A percentile compares a stretch with the other conserved stretches of the same genome.
These are phyloP conservation scores for Gleditsia sinensis DNA, from an alignment of 306 rosid species.

Conservation along the genomic window DNA sequence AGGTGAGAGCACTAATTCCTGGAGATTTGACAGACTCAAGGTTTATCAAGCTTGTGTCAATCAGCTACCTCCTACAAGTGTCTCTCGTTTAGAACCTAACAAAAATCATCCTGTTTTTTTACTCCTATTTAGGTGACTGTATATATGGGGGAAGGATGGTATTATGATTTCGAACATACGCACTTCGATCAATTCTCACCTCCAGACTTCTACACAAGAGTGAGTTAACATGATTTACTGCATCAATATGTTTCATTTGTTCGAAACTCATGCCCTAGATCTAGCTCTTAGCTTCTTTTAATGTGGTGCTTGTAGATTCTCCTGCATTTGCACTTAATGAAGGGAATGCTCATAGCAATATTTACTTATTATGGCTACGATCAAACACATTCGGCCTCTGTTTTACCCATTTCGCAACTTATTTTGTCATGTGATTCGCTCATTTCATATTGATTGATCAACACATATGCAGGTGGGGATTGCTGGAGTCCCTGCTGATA, in stretches of 20 bases:
- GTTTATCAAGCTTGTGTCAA: conserved; percentile 1
- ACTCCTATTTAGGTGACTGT: conserved; percentile 68
- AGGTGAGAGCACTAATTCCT: conserved; percentile 51
- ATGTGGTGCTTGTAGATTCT: background rate
- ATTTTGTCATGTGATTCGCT: background rate
- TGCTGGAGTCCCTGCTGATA: conserved; percentile 89
- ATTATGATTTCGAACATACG: conserved; percentile 73
- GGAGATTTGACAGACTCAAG: background rate
- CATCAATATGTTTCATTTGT: background rate
- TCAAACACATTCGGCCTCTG: background rate
- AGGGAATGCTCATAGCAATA: conserved; percentile 16
- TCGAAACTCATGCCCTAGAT: background rate
- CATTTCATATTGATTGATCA: conserved; percentile 3
- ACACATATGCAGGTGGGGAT: conserved; percentile 74
- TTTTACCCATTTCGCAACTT: background rate
- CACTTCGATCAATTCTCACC: conserved; percentile 95
- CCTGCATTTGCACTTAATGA: background rate
- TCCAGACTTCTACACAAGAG: conserved; percentile 96
- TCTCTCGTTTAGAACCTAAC: conserved; percentile 26
- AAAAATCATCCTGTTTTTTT: conserved; percentile 16
- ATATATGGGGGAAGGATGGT: conserved; percentile 99
- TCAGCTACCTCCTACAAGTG: conserved; percentile 5
- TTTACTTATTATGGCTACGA: background rate
- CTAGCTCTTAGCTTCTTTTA: background rate
- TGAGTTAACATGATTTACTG: conserved; percentile 42